Conservation (phyloP, 257 asterid genomes). For the Vinca minor region DNA sequence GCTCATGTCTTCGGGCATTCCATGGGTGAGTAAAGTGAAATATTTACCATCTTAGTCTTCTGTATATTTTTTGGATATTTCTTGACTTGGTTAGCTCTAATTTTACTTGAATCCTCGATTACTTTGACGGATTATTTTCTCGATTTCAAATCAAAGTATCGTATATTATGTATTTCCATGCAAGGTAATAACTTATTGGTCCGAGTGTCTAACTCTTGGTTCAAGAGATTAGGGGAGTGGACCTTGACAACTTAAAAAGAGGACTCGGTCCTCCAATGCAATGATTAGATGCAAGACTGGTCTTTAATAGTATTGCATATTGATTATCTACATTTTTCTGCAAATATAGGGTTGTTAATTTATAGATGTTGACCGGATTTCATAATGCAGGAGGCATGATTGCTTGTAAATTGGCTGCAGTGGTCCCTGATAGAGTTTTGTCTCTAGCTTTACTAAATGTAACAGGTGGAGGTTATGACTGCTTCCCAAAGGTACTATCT, state of each 20-base stretch:
- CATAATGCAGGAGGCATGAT: constrained; percentile 80
- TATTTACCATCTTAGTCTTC: constrained; percentile 17
- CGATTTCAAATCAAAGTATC: neutral
- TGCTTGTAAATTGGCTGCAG: constrained; percentile 83
- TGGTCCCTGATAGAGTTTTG: constrained; percentile 64
- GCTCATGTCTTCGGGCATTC: constrained; percentile 97
- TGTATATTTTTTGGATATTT: neutral
- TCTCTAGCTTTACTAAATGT: constrained; percentile 92
- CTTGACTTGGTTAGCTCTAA: neutral
- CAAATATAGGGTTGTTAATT: neutral
- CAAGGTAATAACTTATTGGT: neutral
- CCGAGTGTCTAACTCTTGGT: too few species aligned
- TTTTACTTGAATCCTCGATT: neutral
- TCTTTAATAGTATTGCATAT: neutral
- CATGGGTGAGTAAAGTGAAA: constrained; percentile 63
- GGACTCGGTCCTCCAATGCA: too few species aligned
- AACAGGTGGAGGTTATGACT: constrained; percentile 97
- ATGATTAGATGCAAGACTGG: neutral
- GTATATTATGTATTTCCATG: neutral
- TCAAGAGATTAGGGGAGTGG: too few species aligned
- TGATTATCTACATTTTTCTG: neutral
- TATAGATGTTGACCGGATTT: constrained; percentile 3
- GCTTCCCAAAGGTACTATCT: constrained; percentile 69
- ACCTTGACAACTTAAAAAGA: too few species aligned
- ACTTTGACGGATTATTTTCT: neutral